These are phyloP conservation scores for Passiflora organensis DNA, from an alignment of 345 rosid genomes.

Conservation along the genomic window DNA sequence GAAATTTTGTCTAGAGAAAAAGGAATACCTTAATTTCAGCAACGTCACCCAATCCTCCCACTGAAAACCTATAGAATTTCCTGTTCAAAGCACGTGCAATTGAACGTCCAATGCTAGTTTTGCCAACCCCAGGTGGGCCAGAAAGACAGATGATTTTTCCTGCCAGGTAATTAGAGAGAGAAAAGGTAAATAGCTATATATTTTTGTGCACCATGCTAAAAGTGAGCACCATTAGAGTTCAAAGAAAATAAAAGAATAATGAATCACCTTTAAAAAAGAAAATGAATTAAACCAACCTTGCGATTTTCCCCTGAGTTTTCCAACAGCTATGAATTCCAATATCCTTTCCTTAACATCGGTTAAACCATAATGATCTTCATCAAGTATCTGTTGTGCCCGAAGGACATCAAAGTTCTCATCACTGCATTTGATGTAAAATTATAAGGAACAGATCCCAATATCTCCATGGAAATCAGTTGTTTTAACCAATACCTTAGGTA, in stretches of 20 bases:
- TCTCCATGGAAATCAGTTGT: neutral
- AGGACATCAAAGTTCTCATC: conserved; percentile 93
- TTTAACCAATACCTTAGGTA: neutral
- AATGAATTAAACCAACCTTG: conserved; percentile 54
- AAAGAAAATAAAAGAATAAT: conserved; percentile 1
- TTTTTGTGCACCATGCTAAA: neutral
- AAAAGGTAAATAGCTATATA: neutral
- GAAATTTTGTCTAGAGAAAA: neutral
- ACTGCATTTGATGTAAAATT: conserved; percentile 39
- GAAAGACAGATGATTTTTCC: conserved; percentile 98
- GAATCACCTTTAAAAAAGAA: neutral
- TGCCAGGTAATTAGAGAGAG: conserved; percentile 29
- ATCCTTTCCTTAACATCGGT: conserved; percentile 96
- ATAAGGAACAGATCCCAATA: neutral
- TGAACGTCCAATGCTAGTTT: conserved; percentile 98
- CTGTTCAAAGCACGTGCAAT: conserved; percentile 95
- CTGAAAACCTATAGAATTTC: conserved; percentile 92
- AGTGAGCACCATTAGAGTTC: neutral
- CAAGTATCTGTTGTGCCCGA: conserved; percentile 82
- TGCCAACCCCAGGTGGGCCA: conserved; percentile 99
- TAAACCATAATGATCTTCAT: conserved; percentile 98
- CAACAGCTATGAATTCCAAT: conserved; percentile 97
- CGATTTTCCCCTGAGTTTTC: conserved; percentile 93
- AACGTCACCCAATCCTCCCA: conserved; percentile 96
- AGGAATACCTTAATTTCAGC: conserved; percentile 92